Conservation (phyloP, 352 stramenopile genomes). For the Pythium apleroticum region DNA sequence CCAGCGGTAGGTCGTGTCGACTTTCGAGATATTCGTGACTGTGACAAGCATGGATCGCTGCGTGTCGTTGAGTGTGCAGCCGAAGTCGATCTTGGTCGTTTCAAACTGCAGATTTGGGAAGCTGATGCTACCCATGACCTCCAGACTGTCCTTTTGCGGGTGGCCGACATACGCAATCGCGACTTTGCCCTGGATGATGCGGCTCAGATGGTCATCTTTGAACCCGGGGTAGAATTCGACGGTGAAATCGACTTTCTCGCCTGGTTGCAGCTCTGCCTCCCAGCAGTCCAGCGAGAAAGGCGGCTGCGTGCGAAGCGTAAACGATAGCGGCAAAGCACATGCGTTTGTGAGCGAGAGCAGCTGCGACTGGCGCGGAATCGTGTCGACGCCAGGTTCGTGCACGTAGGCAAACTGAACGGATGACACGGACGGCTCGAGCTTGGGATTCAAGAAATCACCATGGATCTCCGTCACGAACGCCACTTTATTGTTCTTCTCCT, state of each 20-base stretch:
- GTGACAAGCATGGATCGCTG: constrained; percentile 85
- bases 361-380: constrained; percentile 59
- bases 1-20: constrained; percentile 90
- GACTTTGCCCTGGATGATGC: constrained; percentile 86
- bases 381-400: constrained; percentile 68
- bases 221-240: constrained; percentile 95
- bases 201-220: constrained; percentile 89
- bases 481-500: constrained; percentile 89
- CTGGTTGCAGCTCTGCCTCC: constrained; percentile 85
- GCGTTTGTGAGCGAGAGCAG: constrained; percentile 85
- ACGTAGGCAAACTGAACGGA: constrained; percentile 89
- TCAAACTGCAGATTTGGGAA: constrained; percentile 95
- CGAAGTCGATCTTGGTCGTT: constrained; percentile 90
- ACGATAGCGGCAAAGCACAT: constrained; percentile 88
- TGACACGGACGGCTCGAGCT: constrained; percentile 69
- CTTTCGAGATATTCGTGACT: constrained; percentile 90
- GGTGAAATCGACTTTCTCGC: constrained; percentile 71
- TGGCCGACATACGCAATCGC: constrained; percentile 85
- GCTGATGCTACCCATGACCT: constrained; percentile 90
- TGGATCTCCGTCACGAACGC: constrained; percentile 89
- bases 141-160: constrained; percentile 88
- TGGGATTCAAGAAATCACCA: constrained; percentile 90
- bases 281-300: constrained; percentile 92
- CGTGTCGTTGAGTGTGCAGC: constrained; percentile 95
- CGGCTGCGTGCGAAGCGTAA: constrained; percentile 87